Conservation (phyloP, 352 stramenopile species). For the Globisporangium spinosum region DNA sequence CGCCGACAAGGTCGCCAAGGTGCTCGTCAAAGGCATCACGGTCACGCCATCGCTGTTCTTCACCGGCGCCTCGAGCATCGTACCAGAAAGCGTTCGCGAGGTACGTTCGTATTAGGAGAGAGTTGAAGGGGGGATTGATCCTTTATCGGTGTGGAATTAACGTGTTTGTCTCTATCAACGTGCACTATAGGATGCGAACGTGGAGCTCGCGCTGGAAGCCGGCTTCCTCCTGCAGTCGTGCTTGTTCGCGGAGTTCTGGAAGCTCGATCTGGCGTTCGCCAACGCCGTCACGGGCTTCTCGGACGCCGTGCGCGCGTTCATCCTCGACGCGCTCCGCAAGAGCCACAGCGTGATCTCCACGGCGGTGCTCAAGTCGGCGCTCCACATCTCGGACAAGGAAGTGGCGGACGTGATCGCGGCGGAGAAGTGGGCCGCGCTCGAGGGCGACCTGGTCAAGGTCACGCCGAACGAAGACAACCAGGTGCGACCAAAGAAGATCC, state of each 20-base stretch:
- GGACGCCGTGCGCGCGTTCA: slow-evolving; percentile 74
- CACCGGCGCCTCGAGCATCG: slow-evolving; percentile 61
- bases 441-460: slow-evolving; percentile 52
- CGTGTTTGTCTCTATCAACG: neutral
- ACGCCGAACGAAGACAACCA: slow-evolving; percentile 79
- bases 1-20: slow-evolving; percentile 54
- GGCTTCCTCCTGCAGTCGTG: slow-evolving; percentile 78
- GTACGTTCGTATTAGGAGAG: neutral
- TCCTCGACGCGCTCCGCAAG: slow-evolving; percentile 60
- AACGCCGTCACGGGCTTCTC: slow-evolving; percentile 63
- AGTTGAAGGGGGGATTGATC: neutral
- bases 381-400: slow-evolving; percentile 69
- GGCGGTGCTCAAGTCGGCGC: slow-evolving; percentile 56
- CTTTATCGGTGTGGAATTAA: neutral
- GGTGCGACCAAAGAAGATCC: slow-evolving; percentile 84
- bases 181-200: slow-evolving; percentile 34
- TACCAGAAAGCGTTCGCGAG: slow-evolving; percentile 64
- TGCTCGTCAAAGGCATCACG: slow-evolving; percentile 73
- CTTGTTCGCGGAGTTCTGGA: slow-evolving; percentile 83
- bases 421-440: slow-evolving; percentile 63
- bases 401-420: slow-evolving; percentile 52
- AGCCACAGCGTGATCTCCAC: slow-evolving; percentile 69
- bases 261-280: slow-evolving; percentile 53
- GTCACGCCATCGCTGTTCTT: slow-evolving; percentile 73
- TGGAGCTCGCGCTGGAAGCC: slow-evolving; percentile 48